phyloP scores from a whole-genome alignment of 805 yeast genomes.

The Ascoidea tarda region DNA sequence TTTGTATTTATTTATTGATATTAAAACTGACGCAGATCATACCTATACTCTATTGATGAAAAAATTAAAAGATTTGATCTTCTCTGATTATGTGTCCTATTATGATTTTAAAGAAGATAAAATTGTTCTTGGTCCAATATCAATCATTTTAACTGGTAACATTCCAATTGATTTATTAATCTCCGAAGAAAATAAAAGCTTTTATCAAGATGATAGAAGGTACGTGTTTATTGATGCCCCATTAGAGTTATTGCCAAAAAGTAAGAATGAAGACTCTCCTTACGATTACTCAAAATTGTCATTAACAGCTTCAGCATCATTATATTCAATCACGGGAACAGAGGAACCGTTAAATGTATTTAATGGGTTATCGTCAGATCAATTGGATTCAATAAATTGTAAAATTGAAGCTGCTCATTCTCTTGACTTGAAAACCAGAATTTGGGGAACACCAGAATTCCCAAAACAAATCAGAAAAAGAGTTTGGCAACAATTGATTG shows the following conservation, averaged over 20 bases:
- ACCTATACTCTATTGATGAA: constrained; percentile 32
- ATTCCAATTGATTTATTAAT: constrained; percentile 30
- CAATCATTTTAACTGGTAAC: constrained; percentile 54
- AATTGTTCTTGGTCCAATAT: constrained; percentile 37
- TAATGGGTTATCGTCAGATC: constrained; percentile 21
- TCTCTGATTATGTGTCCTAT: constrained; percentile 34
- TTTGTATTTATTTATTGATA: constrained; percentile 47
- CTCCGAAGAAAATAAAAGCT: constrained; percentile 11
- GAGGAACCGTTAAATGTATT: constrained; percentile 4
- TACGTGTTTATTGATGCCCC: constrained; percentile 34
- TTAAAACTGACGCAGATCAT: constrained; percentile 33
- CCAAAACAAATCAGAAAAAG: constrained; percentile 30
- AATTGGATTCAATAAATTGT: constrained; percentile 16
- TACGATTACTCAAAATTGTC: constrained; percentile 16
- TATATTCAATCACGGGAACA: constrained; percentile 14
- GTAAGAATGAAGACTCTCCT: constrained; percentile 9
- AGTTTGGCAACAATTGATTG: constrained; percentile 35
- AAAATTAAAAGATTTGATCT: constrained; percentile 32
- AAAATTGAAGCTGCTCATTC: constrained; percentile 31
- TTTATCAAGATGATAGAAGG: constrained; percentile 14
- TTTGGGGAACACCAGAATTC: constrained; percentile 68
- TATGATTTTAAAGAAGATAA: constrained; percentile 23
- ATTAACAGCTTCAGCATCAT: constrained; percentile 29
- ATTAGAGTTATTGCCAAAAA: constrained; percentile 17
- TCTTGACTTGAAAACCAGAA: constrained; percentile 36